Evolutionary conservation across 2,329 filamentous ascomycete genomes (phyloP).

Genomic region (Leptographium wingfieldii): DNA sequence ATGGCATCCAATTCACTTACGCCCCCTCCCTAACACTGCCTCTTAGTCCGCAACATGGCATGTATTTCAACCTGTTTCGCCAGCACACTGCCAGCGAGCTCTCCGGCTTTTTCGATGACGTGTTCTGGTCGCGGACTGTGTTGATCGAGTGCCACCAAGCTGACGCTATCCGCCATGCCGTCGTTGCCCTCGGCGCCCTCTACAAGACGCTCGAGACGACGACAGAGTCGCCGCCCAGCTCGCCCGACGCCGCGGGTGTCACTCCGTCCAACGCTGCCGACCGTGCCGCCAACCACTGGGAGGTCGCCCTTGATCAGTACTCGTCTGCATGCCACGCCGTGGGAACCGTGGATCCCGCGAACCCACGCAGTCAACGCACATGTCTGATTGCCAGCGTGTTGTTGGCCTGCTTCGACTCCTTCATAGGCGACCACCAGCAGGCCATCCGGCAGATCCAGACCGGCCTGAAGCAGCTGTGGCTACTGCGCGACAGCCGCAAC

Average conservation of each 20-base stretch:
- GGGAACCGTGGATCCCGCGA: slow-evolving; percentile 28
- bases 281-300: slow-evolving; percentile 36
- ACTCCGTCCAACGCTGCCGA: slow-evolving; percentile 14
- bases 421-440: slow-evolving; percentile 49
- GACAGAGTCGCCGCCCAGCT: slow-evolving; percentile 35
- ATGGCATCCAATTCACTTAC: slow-evolving; percentile 14
- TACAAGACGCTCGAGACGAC: slow-evolving; percentile 54
- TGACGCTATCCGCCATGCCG: slow-evolving; percentile 49
- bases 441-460: slow-evolving; percentile 50
- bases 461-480: slow-evolving; percentile 42
- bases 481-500: slow-evolving; percentile 33
- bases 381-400: slow-evolving; percentile 53
- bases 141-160: slow-evolving; percentile 51
- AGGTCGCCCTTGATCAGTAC: slow-evolving; percentile 48
- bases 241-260: slow-evolving; percentile 23
- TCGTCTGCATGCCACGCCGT: slow-evolving; percentile 42
- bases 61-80: slow-evolving; percentile 51
- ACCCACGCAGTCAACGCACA: slow-evolving; percentile 27
- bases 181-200: slow-evolving; percentile 52
- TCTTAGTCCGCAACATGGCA: slow-evolving; percentile 37
- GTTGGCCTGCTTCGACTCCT: slow-evolving; percentile 56
- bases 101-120: slow-evolving; percentile 53
- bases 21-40: slow-evolving; percentile 29
- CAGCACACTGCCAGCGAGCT: slow-evolving; percentile 48
- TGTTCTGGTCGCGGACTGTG: slow-evolving; percentile 52